Conservation (phyloP, 1,284 basidiomycete genomes). For the Microstroma glucosiphilum region DNA sequence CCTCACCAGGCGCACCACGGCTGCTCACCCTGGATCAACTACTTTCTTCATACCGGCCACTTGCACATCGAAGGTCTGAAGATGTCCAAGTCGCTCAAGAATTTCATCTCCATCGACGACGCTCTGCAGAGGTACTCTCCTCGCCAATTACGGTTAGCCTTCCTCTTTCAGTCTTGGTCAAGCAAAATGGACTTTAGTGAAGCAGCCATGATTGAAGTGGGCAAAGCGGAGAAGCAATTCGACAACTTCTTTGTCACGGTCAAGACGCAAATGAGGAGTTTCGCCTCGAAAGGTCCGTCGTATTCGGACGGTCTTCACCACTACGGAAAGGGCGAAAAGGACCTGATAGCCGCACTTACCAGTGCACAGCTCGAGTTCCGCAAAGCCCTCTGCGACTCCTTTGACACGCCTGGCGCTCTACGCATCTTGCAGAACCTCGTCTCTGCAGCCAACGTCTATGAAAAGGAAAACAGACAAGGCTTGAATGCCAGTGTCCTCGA, state of each 20-base stretch:
- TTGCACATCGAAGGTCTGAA: conserved; percentile 97
- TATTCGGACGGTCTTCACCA: conserved; percentile 55
- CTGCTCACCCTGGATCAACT: conserved; percentile 93
- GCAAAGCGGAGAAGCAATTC: conserved; percentile 73
- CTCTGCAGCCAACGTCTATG: conserved; percentile 82
- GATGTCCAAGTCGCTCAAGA: conserved; percentile 99
- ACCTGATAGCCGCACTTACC: conserved; percentile 59
- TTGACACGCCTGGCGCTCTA: conserved; percentile 86
- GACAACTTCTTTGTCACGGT: conserved; percentile 92
- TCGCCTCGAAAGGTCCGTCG: conserved; percentile 50
- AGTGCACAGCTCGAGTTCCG: conserved; percentile 74
- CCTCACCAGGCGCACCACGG: conserved; percentile 62
- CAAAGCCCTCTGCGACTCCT: conserved; percentile 88
- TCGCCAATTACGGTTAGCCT: conserved; percentile 86
- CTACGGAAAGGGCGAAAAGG: conserved; percentile 40
- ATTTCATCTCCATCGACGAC: conserved; percentile 97
- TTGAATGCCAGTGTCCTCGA: conserved; percentile 67
- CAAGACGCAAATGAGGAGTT: conserved; percentile 63
- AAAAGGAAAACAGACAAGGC: conserved; percentile 54
- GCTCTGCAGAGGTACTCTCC: conserved; percentile 79
- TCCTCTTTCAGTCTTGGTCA: conserved; percentile 87
- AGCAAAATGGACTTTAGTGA: conserved; percentile 91
- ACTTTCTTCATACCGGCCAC: conserved; percentile 97
- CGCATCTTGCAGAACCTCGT: conserved; percentile 73
- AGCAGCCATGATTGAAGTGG: conserved; percentile 75